A percentile compares a stretch with the other conserved stretches of the same genome.
phyloP scores from a whole-genome alignment of 192 early-diverging fungal species.

The Linnemannia hyalina region DNA sequence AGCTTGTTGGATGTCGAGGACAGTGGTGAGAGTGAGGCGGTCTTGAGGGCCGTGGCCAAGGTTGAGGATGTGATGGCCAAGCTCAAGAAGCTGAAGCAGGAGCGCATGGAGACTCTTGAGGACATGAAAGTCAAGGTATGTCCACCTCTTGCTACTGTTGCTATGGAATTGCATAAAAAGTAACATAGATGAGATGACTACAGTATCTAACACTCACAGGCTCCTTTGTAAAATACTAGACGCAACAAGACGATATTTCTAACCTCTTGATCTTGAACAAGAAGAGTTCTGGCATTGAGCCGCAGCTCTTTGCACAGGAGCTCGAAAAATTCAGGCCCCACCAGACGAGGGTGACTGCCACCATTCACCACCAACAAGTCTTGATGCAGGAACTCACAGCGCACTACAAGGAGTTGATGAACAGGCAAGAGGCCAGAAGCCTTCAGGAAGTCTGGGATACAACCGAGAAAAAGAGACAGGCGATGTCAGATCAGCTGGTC shows the following conservation, averaged over 20 bases:
- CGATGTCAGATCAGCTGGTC: constrained; percentile 73
- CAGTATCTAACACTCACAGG: not conserved
- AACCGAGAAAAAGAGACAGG: constrained; percentile 73
- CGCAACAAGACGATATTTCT: constrained; percentile 93
- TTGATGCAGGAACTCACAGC: constrained; percentile 81
- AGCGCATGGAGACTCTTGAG: constrained; percentile 73
- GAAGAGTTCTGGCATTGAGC: constrained; percentile 82
- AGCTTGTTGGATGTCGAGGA: constrained; percentile 70
- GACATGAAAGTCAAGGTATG: constrained; percentile 83
- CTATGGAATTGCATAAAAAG: not conserved
- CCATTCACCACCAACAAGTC: constrained; percentile 79
- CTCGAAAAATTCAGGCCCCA: constrained; percentile 91
- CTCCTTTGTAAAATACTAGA: constrained; percentile 33
- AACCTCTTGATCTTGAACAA: constrained; percentile 81
- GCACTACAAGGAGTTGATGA: constrained; percentile 82
- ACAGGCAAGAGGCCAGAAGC: constrained; percentile 74
- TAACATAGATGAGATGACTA: not conserved
- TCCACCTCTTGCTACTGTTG: not conserved
- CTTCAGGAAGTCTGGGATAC: constrained; percentile 79
- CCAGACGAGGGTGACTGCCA: constrained; percentile 78
- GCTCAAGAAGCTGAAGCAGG: constrained; percentile 77
- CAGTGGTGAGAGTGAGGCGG: constrained; percentile 52
- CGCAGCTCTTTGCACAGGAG: constrained; percentile 90
- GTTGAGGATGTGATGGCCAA: constrained; percentile 74
- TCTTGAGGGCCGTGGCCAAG: constrained; percentile 68